Percentiles rank a stretch among this genome's conserved stretches.
Conservation (phyloP, 2,329 filamentous ascomycete genomes). For the Grosmannia penicillata region DNA sequence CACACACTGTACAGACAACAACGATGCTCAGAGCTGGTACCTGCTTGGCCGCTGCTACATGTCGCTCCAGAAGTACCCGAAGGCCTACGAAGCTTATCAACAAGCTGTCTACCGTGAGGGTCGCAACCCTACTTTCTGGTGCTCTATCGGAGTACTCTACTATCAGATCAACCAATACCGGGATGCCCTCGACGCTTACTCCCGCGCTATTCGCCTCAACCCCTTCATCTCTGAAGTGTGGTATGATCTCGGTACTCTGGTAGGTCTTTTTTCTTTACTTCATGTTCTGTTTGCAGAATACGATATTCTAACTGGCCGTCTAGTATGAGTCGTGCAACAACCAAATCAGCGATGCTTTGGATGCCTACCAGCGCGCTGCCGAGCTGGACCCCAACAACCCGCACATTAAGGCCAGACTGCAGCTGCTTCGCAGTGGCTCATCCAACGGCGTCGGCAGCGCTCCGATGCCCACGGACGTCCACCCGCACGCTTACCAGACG, state of each 20-base stretch:
- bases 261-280: conserved; percentile 31
- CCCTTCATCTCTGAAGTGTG: conserved; percentile 98
- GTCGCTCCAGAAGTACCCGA: conserved; percentile 97
- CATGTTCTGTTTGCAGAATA: neutral
- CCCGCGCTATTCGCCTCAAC: conserved; percentile 87
- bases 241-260: conserved; percentile 93
- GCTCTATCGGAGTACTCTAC: conserved; percentile 95
- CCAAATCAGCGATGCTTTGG: conserved; percentile 88
- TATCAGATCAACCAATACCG: conserved; percentile 99
- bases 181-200: conserved; percentile 94
- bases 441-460: conserved; percentile 57
- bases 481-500: conserved; percentile 84
- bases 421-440: conserved; percentile 72
- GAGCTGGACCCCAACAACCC: conserved; percentile 87
- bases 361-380: conserved; percentile 87
- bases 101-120: conserved; percentile 97
- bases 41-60: conserved; percentile 95
- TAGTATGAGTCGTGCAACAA: conserved; percentile 99
- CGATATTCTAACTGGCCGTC: neutral
- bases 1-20: conserved; percentile 51
- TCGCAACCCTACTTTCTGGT: conserved; percentile 97
- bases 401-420: conserved; percentile 89
- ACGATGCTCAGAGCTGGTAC: conserved; percentile 97
- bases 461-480: conserved; percentile 89
- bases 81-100: conserved; percentile 96